A percentile compares a stretch with the other conserved stretches of the same genome.
phyloP scores from a whole-genome alignment of 2,329 filamentous ascomycete species.

The Akanthomyces uredinophilus region DNA sequence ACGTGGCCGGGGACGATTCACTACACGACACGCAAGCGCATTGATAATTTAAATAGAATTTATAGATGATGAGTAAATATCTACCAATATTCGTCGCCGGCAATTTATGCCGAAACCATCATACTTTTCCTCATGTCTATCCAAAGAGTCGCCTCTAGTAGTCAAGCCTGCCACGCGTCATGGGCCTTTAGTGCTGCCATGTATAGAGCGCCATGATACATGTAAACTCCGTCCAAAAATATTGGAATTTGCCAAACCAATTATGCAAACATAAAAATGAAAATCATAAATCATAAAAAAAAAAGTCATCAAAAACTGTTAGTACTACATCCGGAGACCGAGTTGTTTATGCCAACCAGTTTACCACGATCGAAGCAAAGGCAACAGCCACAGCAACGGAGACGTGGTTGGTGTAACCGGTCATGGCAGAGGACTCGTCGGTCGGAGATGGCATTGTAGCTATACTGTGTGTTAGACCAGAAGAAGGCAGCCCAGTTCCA shows the following conservation, averaged over 20 bases:
- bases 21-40: background rate
- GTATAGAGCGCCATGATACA: background rate
- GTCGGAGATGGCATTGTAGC: constrained; percentile 10
- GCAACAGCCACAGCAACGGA: constrained; percentile 6
- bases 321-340: background rate
- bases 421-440: constrained; percentile 2
- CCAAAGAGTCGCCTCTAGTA: constrained; percentile 9
- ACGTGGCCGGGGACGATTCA: background rate
- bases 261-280: constrained; percentile 1
- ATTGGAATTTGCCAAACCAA: background rate
- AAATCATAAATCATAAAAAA: constrained; percentile 13
- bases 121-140: constrained; percentile 11
- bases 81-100: background rate
- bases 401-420: background rate
- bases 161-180: background rate
- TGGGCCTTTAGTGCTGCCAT: constrained; percentile 3
- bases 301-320: constrained; percentile 11
- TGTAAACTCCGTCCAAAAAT: constrained; percentile 4
- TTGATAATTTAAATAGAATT: background rate
- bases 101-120: background rate
- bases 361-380: constrained; percentile 2
- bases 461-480: constrained; percentile 14
- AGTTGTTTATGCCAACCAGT: constrained; percentile 2
- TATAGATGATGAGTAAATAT: constrained; percentile 11
- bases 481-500: background rate